Base-by-base conservation (phyloP, 495 filamentous ascomycete species). In the Lasiosphaeriaceae sp. region DNA sequence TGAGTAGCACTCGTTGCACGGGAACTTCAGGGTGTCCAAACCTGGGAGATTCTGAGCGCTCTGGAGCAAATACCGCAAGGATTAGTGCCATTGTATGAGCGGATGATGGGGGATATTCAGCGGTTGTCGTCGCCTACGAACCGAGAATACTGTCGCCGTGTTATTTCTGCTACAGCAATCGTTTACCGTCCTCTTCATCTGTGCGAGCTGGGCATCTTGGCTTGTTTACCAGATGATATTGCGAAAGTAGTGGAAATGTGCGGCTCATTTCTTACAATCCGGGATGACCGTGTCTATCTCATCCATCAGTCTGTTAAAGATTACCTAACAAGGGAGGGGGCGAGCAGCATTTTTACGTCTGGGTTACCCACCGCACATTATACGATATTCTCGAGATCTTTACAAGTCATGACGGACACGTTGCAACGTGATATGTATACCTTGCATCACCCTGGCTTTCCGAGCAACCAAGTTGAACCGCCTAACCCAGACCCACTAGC, bases 271-370 rank as follows among this genome's bases (percentile, higher is more conserved):
- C 55, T 73, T 1, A 65, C 56, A 1, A 17, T 73, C 14, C 64
- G 65, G 11, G 53, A 70, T 12, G n/a, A 59, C 16, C 61, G 34
- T 1, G 58, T 79, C 29, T 62, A 56, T 31, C 64, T 77, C n/a
- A 58, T 79, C 14, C 72, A 79, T 61, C 73, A 76, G 58, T 79
- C 76, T 11, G 75, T 65, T 11, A 73, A 72, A 34, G 74, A 78
- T 31, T 77, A 64, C 56, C 52, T 78, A 2, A 16, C 52, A 11
- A 23, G 37, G 19, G 22, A 46, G 14, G 50, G 26, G n/a, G 1
- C 12, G 5, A 16, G 41, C 26, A 50, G 71, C 26, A 65, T 65
- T 48, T 60, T 60, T 29, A 29, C 35, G 22, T 37, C 2, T 37
- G 60, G 62, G 31, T 11, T 49, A 43, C 49, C 41, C 23, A 24